These are phyloP conservation scores for Myochromella boudieri DNA, from an alignment of 768 basidiomycete genomes.

Conservation along the genomic window DNA sequence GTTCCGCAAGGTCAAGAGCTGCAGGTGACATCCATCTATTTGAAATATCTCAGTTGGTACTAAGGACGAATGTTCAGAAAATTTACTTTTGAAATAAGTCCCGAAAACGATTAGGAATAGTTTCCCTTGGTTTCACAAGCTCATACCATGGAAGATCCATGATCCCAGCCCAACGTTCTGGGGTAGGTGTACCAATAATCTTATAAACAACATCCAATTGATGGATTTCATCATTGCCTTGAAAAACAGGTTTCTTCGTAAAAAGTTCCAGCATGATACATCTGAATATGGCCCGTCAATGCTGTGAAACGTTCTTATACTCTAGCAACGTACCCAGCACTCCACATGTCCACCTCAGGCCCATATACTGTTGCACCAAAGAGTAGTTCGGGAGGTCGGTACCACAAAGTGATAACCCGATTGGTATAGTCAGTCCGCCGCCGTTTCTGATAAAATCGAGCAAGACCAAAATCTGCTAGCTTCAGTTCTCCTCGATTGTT, in stretches of 20 bases:
- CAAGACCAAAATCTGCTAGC: conserved; percentile 95
- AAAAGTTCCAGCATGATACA: conserved; percentile 99
- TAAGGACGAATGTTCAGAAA: not conserved
- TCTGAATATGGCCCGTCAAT: conserved; percentile 37
- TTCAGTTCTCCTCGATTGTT: conserved; percentile 92
- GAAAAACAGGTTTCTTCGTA: conserved; percentile 95
- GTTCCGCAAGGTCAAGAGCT: conserved; percentile 85
- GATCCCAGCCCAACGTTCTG: conserved; percentile 81
- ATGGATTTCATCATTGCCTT: conserved; percentile 96
- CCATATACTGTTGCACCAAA: conserved; percentile 97
- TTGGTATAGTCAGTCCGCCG: conserved; percentile 96
- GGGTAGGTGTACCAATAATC: conserved; percentile 85
- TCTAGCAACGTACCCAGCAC: conserved; percentile 74
- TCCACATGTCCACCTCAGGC: conserved; percentile 99
- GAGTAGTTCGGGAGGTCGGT: conserved; percentile 91
- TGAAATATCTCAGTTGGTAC: conserved; percentile 4
- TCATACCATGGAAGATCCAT: conserved; percentile 95
- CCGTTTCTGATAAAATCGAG: conserved; percentile 92
- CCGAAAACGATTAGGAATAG: conserved; percentile 72
- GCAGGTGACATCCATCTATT: conserved; percentile 83
- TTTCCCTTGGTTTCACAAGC: conserved; percentile 87
- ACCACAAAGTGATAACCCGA: conserved; percentile 98
- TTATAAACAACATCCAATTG: conserved; percentile 93
- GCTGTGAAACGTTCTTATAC: not conserved
- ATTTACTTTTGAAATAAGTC: conserved; percentile 83